These are phyloP conservation scores for Cyclotella kingstonii DNA, from an alignment of 108 stramenopile species.

Conservation along the genomic window DNA sequence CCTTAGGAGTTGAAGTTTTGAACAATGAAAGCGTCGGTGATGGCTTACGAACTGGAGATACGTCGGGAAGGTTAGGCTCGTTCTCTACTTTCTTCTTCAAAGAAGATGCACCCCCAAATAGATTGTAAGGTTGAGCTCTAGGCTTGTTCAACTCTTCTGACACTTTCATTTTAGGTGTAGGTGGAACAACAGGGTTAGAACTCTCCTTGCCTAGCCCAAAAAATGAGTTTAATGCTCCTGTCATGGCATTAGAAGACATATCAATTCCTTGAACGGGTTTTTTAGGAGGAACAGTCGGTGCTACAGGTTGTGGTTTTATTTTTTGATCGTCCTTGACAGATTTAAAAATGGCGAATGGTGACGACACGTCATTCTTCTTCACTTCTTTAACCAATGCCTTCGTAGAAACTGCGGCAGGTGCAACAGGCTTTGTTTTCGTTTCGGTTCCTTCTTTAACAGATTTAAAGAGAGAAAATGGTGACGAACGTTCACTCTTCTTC, in stretches of 20 bases:
- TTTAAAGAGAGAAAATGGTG: slow-evolving; percentile 20
- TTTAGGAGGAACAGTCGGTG: neutral
- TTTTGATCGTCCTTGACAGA: too few species aligned
- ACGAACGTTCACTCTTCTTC: slow-evolving; percentile 17
- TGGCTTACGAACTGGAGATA: slow-evolving; percentile 31
- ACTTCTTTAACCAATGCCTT: slow-evolving; percentile 5
- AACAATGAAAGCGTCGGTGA: slow-evolving; percentile 41
- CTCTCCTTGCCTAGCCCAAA: slow-evolving; percentile 25
- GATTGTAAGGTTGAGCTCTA: slow-evolving; percentile 26
- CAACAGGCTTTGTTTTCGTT: slow-evolving; percentile 5
- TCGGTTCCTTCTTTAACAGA: slow-evolving; percentile 33
- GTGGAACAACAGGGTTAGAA: slow-evolving; percentile 32
- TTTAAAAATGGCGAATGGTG: too few species aligned
- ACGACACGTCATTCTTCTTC: too few species aligned
- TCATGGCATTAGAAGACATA: slow-evolving; percentile 43
- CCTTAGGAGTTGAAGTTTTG: slow-evolving; percentile 34
- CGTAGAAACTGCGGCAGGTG: slow-evolving; percentile 3
- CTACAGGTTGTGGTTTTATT: neutral
- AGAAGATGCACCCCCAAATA: slow-evolving; percentile 25
- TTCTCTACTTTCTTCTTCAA: slow-evolving; percentile 10
- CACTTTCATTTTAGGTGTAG: slow-evolving; percentile 32
- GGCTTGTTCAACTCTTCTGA: slow-evolving; percentile 8
- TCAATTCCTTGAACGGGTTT: slow-evolving; percentile 14
- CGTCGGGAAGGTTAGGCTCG: slow-evolving; percentile 23
- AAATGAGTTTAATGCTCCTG: slow-evolving; percentile 48